Percentiles rank a stretch among this genome's conserved stretches.
Evolutionary conservation across 2,329 filamentous ascomycete species (phyloP).

Genomic region (Fusarium subglutinans): DNA sequence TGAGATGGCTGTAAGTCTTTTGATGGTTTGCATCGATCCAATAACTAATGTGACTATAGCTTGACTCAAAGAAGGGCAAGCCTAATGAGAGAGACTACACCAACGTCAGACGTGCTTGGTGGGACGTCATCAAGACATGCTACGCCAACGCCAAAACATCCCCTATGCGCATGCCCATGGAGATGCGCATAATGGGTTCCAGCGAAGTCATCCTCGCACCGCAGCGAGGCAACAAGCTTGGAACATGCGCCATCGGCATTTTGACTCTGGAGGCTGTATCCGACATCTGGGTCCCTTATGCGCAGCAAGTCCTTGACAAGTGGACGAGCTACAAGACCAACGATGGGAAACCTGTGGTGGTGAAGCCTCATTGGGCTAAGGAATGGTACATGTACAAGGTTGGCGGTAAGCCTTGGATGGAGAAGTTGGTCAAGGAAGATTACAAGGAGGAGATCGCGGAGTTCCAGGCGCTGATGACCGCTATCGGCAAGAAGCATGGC

Average conservation of each 20-base stretch:
- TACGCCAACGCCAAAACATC: neutral
- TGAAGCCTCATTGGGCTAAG: neutral
- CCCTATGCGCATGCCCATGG: neutral
- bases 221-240: neutral
- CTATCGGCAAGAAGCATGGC: neutral
- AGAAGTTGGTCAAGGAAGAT: neutral
- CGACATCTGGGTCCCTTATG: neutral
- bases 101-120: neutral
- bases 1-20: neutral
- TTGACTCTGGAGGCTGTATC: neutral
- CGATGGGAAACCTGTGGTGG: neutral
- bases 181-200: neutral
- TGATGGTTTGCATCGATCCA: fast-evolving
- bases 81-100: neutral
- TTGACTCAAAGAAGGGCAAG: neutral
- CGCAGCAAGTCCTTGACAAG: neutral
- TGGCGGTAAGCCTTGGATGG: neutral
- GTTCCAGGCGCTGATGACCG: neutral
- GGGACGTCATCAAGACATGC: neutral
- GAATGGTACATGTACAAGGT: neutral
- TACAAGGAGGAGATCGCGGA: neutral
- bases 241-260: neutral
- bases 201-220: neutral
- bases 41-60: neutral
- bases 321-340: neutral